Conservation (phyloP, 2,329 filamentous ascomycete genomes). For the Alternaria conjuncta region DNA sequence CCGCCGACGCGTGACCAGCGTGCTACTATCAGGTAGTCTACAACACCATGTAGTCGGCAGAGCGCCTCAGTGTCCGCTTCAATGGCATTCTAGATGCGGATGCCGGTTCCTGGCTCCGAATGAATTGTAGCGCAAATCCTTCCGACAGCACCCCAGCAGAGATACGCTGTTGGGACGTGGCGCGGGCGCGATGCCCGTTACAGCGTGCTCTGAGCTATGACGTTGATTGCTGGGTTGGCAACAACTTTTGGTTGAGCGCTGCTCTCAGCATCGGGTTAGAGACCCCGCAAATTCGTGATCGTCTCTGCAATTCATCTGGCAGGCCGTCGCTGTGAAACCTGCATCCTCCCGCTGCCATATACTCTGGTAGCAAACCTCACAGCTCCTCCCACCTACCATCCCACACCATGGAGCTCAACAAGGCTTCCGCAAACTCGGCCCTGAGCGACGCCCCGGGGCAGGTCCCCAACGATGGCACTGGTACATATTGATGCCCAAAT, state of each 20-base stretch:
- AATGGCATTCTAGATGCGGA: not conserved
- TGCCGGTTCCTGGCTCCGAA: slow-evolving; percentile 2
- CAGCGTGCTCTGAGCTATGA: slow-evolving; percentile 36
- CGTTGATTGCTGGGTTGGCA: slow-evolving; percentile 34
- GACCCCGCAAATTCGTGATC: slow-evolving; percentile 40
- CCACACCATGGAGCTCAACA: slow-evolving; percentile 50
- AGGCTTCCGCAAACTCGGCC: slow-evolving; percentile 54
- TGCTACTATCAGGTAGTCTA: not conserved
- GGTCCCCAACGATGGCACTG: slow-evolving; percentile 73
- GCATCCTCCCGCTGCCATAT: slow-evolving; percentile 9
- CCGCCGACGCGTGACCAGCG: slow-evolving; percentile 4
- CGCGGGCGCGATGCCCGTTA: slow-evolving; percentile 31
- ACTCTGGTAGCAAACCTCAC: slow-evolving; percentile 13
- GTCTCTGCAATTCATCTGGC: slow-evolving; percentile 9
- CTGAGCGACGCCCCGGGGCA: slow-evolving; percentile 55
- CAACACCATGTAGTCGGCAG: not conserved
- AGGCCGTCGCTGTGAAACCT: slow-evolving; percentile 7
- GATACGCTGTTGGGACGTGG: slow-evolving; percentile 31
- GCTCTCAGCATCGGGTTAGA: slow-evolving; percentile 30
- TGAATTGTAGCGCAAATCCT: slow-evolving; percentile 29
- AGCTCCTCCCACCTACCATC: slow-evolving; percentile 13
- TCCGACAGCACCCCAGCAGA: slow-evolving; percentile 6
- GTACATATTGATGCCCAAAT: slow-evolving; percentile 50
- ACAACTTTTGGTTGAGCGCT: slow-evolving; percentile 42
- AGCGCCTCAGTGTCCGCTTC: not conserved